Percentiles rank a stretch among this genome's conserved stretches.
These are phyloP conservation scores for Solanum piurae DNA, from an alignment of 257 asterid genomes.

Conservation along the genomic window DNA sequence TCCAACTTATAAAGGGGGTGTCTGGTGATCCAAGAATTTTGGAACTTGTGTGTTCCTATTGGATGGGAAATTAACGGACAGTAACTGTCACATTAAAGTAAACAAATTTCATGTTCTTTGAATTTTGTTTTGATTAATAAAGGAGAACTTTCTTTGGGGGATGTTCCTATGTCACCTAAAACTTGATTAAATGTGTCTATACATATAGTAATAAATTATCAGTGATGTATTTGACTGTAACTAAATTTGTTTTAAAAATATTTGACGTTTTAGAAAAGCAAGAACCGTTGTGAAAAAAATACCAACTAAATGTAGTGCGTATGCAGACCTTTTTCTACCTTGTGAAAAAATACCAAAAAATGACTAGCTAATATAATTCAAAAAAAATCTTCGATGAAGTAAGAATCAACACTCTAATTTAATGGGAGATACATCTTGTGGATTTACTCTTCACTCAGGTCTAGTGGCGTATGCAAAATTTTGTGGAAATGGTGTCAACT, in stretches of 20 bases:
- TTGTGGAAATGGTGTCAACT: neutral
- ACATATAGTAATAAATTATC: neutral
- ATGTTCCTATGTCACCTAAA: neutral
- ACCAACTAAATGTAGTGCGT: too few species aligned
- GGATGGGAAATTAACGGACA: neutral
- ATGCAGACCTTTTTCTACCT: too few species aligned
- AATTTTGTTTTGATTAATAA: neutral
- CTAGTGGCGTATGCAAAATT: neutral
- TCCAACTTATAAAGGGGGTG: neutral
- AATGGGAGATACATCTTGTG: too few species aligned
- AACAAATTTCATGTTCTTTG: neutral
- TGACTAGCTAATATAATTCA: too few species aligned
- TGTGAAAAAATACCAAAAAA: too few species aligned
- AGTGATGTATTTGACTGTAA: neutral
- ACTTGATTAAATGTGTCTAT: neutral
- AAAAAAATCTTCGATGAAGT: too few species aligned
- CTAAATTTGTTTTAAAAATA: neutral
- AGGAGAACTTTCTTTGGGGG: neutral
- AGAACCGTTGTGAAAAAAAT: too few species aligned
- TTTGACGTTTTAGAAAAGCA: neutral
- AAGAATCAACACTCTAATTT: too few species aligned
- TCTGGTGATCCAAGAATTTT: slow-evolving; percentile 36
- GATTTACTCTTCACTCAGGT: neutral
- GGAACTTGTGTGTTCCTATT: slow-evolving; percentile 8
- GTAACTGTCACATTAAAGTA: slow-evolving; percentile 1